Conservation (phyloP, 371 early-diverging fungal genomes). For the Gilbertella persicaria region DNA sequence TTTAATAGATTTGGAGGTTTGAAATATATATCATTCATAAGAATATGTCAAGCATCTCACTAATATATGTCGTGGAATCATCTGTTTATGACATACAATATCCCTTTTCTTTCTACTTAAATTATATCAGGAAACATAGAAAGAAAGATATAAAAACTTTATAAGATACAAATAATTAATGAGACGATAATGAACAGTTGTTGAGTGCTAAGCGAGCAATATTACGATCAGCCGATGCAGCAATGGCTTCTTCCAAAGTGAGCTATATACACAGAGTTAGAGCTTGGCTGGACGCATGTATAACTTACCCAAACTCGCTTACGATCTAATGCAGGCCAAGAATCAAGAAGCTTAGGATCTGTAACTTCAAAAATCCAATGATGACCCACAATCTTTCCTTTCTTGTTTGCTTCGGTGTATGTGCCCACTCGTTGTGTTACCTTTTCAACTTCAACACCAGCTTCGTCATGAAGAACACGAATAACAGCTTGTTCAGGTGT, state of each 20-base stretch:
- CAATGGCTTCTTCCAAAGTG: constrained; percentile 36
- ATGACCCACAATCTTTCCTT: constrained; percentile 49
- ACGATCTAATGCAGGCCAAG: constrained; percentile 39
- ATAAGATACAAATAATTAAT: too few species aligned
- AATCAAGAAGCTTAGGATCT: constrained; percentile 25
- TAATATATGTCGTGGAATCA: too few species aligned
- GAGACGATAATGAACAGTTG: constrained; percentile 23
- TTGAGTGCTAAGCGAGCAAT: constrained; percentile 45
- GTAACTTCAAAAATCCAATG: constrained; percentile 48
- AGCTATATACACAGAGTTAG: constrained; percentile 19
- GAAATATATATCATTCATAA: too few species aligned
- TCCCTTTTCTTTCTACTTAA: too few species aligned
- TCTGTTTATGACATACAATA: too few species aligned
- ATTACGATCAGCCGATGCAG: constrained; percentile 38
- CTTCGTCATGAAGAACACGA: constrained; percentile 40
- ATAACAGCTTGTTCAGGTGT: constrained; percentile 35
- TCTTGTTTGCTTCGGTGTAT: constrained; percentile 47
- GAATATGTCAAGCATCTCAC: too few species aligned
- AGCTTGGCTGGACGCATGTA: neutral
- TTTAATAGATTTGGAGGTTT: too few species aligned
- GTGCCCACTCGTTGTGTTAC: constrained; percentile 34
- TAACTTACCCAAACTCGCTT: constrained; percentile 44
- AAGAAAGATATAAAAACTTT: too few species aligned
- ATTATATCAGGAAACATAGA: too few species aligned
- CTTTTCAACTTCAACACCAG: constrained; percentile 27